These are phyloP conservation scores for Starmerella apis DNA, from an alignment of 805 yeast genomes.

Conservation along the genomic window DNA sequence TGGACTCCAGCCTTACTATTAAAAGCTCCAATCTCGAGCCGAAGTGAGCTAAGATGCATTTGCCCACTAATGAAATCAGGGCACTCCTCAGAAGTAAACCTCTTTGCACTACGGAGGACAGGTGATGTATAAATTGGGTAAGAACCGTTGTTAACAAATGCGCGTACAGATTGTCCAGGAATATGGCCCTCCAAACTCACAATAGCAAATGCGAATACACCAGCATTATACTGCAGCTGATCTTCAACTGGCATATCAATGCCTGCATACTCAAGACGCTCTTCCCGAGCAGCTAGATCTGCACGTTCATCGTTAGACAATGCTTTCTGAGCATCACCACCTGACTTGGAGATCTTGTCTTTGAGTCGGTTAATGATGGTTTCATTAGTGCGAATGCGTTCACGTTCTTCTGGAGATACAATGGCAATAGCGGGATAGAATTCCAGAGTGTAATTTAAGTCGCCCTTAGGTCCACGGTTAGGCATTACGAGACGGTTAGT, in stretches of 20 bases:
- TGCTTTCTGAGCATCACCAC: slow-evolving; percentile 16
- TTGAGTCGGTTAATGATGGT: slow-evolving; percentile 26
- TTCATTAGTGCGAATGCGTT: slow-evolving; percentile 44
- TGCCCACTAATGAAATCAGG: slow-evolving; percentile 28
- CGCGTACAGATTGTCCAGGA: slow-evolving; percentile 54
- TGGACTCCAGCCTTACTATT: slow-evolving; percentile 8
- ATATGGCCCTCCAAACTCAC: slow-evolving; percentile 20
- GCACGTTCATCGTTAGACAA: slow-evolving; percentile 31
- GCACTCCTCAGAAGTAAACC: slow-evolving; percentile 23
- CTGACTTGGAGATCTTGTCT: slow-evolving; percentile 23
- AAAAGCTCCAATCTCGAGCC: slow-evolving; percentile 24
- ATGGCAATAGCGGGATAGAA: slow-evolving; percentile 80
- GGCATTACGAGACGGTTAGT: slow-evolving; percentile 56
- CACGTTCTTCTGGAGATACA: slow-evolving; percentile 52
- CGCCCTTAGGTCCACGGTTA: slow-evolving; percentile 75
- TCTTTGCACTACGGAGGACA: slow-evolving; percentile 38
- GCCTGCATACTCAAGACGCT: slow-evolving; percentile 28
- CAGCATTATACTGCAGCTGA: slow-evolving; percentile 51
- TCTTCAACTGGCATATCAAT: slow-evolving; percentile 36
- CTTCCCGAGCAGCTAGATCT: slow-evolving; percentile 23
- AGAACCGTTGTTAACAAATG: slow-evolving; percentile 65
- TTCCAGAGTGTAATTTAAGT: slow-evolving; percentile 57
- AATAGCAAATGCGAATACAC: slow-evolving; percentile 63
- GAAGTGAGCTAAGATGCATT: slow-evolving; percentile 20
- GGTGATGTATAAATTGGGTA: slow-evolving; percentile 53